Percentiles rank a stretch among this genome's conserved stretches.
Evolutionary conservation across 1,284 basidiomycete species (phyloP).

Genomic region (Porodaedalea pini): DNA sequence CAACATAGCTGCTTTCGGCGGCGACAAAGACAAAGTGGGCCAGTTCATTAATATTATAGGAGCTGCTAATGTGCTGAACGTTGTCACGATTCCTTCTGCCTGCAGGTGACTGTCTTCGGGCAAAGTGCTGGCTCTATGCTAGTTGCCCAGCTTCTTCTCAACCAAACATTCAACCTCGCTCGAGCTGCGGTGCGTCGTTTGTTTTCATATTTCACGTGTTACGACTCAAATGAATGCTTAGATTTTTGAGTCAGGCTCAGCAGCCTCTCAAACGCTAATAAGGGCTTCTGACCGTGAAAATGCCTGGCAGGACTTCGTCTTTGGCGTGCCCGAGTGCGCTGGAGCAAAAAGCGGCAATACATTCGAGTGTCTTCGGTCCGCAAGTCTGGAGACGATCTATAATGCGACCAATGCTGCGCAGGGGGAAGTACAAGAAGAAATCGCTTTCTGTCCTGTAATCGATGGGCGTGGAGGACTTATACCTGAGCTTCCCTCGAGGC

Average conservation of each 20-base stretch:
- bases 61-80: not conserved
- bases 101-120: slow-evolving; percentile 49
- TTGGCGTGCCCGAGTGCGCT: slow-evolving; percentile 36
- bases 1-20: slow-evolving; percentile 46
- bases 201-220: not conserved
- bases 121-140: slow-evolving; percentile 53
- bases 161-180: slow-evolving; percentile 38
- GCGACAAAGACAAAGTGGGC: slow-evolving; percentile 44
- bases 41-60: not conserved
- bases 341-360: slow-evolving; percentile 31
- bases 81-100: not conserved
- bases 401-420: slow-evolving; percentile 30
- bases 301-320: slow-evolving; percentile 42
- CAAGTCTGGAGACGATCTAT: slow-evolving; percentile 37
- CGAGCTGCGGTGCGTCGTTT: slow-evolving; percentile 39
- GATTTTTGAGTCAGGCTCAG: slow-evolving; percentile 46
- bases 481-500: slow-evolving; percentile 39
- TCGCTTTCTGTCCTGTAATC: slow-evolving; percentile 39
- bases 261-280: slow-evolving; percentile 32
- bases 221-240: slow-evolving; percentile 20
- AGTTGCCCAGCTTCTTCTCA: slow-evolving; percentile 40
- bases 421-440: slow-evolving; percentile 28
- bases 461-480: slow-evolving; percentile 43
- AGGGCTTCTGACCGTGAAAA: slow-evolving; percentile 31
- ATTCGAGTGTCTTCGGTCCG: slow-evolving; percentile 39